Evolutionary conservation across 192 early-diverging fungal species (phyloP).

Genomic region (Ambispora gerdemannii): DNA sequence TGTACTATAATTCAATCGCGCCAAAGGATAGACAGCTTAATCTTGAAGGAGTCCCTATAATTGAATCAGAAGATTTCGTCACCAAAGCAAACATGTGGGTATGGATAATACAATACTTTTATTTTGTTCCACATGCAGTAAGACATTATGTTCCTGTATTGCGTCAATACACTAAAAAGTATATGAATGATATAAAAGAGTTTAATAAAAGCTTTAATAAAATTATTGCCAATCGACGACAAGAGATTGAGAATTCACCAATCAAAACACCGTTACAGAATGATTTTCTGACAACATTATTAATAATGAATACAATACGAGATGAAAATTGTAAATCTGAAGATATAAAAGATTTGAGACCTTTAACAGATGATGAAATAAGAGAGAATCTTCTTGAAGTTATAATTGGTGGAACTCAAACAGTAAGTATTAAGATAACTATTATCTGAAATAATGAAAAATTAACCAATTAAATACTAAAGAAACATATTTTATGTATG

Average conservation of each 20-base stretch:
- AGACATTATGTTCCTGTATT: slow-evolving; percentile 1
- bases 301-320: slow-evolving; percentile 2
- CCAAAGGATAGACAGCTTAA: not conserved
- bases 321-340: not conserved
- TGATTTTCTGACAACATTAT: slow-evolving; percentile 7
- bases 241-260: slow-evolving; percentile 11
- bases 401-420: not conserved
- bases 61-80: slow-evolving; percentile 5
- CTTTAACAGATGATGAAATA: slow-evolving; percentile 14
- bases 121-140: not conserved
- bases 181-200: too few relatives aligned
- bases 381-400: slow-evolving; percentile 1
- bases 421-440: slow-evolving; percentile 1
- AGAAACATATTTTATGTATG: not conserved
- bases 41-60: not conserved
- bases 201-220: too few relatives aligned
- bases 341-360: not conserved
- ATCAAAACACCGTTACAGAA: not conserved
- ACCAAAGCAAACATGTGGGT: not conserved
- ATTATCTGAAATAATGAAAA: not conserved
- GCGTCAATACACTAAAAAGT: not conserved
- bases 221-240: slow-evolving; percentile 16
- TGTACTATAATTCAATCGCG: not conserved
- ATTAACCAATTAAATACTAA: not conserved
- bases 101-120: not conserved